Evolutionary conservation across 73 alveolate genomes (phyloP), one percentile per base, ranked within the genome.

Genomic region (Effrenium voratum): DNA sequence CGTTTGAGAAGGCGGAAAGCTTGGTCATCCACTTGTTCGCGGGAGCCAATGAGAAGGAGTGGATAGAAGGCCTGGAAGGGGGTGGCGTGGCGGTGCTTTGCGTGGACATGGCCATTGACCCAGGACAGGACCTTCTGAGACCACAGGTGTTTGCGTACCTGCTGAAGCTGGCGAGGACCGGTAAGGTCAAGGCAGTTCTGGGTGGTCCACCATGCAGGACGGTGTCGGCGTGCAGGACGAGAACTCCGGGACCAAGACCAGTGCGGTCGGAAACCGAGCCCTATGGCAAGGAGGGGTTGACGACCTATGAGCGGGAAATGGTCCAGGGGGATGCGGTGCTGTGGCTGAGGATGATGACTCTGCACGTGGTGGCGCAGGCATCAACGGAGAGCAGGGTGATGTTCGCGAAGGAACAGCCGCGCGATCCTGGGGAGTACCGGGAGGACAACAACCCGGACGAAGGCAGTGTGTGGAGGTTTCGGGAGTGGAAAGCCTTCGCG

Each of bases 151-250:
- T 47, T 45, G 36, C 22, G 49, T 47, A 6, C 22, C 28, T 81
- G 92, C 30, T 45, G 73, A 22, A 5, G 34, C 32, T 34, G 6
- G 72, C 92, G 1, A 49, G 50, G 24, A 8, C 50, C 1, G 93
- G 93, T 10, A 83, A 15, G 12, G 43, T 55, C 22, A 0, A 5
- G 1, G 93, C 79, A 5, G 15, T 50, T 19, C 44, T 83, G 0
- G 93, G 93, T 12, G 93, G 93, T 19, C 93, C 93, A 2, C 93
- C 93, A 2, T 55, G 79, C 15, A 13, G 93, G 34, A 52, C 93
- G 5, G 34, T 52, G 57, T 12, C 44, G 4, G 38, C 36, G 57
- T 59, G n/a, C 15, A 3, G 93, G 28, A 34, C 50, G 59, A 34
- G 57, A 1, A 40, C 15, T 5, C 79, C 79, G 8, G 93, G 93